phyloP scores from a whole-genome alignment of 805 yeast species.

The Pichia californica region DNA sequence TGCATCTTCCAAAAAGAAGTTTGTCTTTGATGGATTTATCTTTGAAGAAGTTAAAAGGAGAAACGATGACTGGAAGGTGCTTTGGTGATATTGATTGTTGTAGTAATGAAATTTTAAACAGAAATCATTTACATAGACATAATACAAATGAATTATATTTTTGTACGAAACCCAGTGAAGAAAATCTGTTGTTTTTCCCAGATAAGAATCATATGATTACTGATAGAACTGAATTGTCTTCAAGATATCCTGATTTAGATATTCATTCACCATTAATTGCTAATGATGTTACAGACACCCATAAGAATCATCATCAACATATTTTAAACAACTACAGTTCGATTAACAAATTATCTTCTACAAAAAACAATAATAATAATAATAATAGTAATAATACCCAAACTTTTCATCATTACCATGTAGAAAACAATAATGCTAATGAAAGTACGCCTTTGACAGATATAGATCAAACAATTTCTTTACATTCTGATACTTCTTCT shows the following conservation, averaged over 20 bases:
- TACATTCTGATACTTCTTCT: too few relatives aligned
- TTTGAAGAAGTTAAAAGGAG: conserved; percentile 25
- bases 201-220: conserved; percentile 22
- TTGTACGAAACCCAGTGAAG: conserved; percentile 30
- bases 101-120: conserved; percentile 19
- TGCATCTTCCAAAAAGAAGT: conserved; percentile 7
- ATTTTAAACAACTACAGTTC: too few relatives aligned
- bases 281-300: neutral
- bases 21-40: conserved; percentile 27
- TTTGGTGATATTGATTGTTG: conserved; percentile 27
- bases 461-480: neutral
- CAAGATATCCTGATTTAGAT: conserved; percentile 26
- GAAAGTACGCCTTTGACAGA: neutral
- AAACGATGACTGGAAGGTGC: conserved; percentile 27
- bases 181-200: conserved; percentile 28
- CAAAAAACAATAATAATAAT: conserved; percentile 8
- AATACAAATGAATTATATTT: conserved; percentile 23
- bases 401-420: neutral
- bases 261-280: conserved; percentile 27
- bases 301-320: neutral
- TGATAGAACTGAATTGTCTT: conserved; percentile 20
- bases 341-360: neutral
- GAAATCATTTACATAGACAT: conserved; percentile 19
- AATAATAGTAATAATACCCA: conserved; percentile 7
- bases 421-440: neutral